Evolutionary conservation across 306 rosid species (phyloP).

Genomic region (Alnus rubra): DNA sequence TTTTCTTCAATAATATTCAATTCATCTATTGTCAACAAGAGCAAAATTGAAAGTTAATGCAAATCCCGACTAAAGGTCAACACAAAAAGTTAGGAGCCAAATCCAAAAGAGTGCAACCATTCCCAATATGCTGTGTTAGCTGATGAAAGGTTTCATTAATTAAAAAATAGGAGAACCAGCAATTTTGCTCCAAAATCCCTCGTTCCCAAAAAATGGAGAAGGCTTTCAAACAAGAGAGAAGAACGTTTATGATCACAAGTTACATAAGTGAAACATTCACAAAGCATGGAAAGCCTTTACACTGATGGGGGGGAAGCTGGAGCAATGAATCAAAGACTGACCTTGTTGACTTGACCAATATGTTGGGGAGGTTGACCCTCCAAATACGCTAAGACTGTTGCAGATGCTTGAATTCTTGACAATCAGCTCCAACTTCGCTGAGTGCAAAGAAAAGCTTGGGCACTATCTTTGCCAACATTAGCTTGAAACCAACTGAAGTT

Average conservation of each 20-base stretch:
- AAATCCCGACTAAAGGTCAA: constrained; percentile 21
- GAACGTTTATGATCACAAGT: constrained; percentile 23
- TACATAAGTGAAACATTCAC: constrained; percentile 19
- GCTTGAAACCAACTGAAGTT: constrained; percentile 92
- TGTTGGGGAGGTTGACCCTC: constrained; percentile 21
- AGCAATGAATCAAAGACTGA: constrained; percentile 24
- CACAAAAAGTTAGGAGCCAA: constrained; percentile 9
- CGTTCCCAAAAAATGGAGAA: constrained; percentile 33
- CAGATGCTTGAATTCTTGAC: constrained; percentile 79
- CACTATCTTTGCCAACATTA: constrained; percentile 85
- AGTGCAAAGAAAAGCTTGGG: constrained; percentile 77
- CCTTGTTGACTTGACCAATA: constrained; percentile 30
- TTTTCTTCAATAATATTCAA: constrained; percentile 33
- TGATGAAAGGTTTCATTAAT: constrained; percentile 25
- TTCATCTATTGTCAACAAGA: constrained; percentile 16
- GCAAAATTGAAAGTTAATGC: constrained; percentile 24
- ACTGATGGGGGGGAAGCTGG: constrained; percentile 29
- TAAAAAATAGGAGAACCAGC: constrained; percentile 29
- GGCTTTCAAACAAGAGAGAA: constrained; percentile 28
- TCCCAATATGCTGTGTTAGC: constrained; percentile 33
- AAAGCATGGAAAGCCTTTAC: constrained; percentile 31
- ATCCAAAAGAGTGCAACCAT: constrained; percentile 25
- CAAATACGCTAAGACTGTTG: constrained; percentile 51
- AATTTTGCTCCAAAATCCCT: constrained; percentile 31
- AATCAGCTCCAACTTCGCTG: constrained; percentile 73